phyloP scores from a whole-genome alignment of 495 filamentous ascomycete species.

The Platismatia glauca region DNA sequence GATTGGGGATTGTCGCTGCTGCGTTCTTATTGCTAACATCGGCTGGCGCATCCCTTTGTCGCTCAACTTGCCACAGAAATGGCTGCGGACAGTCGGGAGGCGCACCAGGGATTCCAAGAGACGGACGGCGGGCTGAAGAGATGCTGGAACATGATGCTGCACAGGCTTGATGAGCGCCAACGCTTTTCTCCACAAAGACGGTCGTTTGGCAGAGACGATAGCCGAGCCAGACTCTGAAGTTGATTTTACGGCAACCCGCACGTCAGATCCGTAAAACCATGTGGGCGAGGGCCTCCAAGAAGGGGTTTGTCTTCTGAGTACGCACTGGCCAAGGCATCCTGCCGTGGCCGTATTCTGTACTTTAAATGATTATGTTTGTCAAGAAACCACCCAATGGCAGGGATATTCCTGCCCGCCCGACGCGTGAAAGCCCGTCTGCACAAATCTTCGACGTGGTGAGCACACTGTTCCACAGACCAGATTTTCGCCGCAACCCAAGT shows the following conservation, averaged over 20 bases:
- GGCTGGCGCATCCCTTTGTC: too few species aligned
- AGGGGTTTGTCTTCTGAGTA: slow-evolving; percentile 29
- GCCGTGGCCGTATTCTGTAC: slow-evolving; percentile 36
- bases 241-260: slow-evolving; percentile 42
- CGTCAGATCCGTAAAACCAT: slow-evolving; percentile 20
- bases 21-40: too few species aligned
- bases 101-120: too few species aligned
- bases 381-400: slow-evolving; percentile 28
- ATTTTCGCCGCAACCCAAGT: slow-evolving; percentile 42
- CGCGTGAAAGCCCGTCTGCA: slow-evolving; percentile 37
- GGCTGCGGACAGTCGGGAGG: too few species aligned
- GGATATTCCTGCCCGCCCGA: slow-evolving; percentile 31
- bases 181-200: slow-evolving; percentile 18
- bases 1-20: too few species aligned
- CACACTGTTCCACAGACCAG: slow-evolving; percentile 35
- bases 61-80: too few species aligned
- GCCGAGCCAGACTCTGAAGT: slow-evolving; percentile 32
- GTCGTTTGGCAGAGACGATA: slow-evolving; percentile 44
- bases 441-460: slow-evolving; percentile 34
- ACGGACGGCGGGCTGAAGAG: too few species aligned
- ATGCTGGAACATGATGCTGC: too few species aligned
- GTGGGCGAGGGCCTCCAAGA: slow-evolving; percentile 33
- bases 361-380: slow-evolving; percentile 33
- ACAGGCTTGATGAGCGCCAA: too few species aligned
- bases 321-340: slow-evolving; percentile 27